Evolutionary conservation across 1,139 yeast species (phyloP), one percentile per base, ranked within the genome.

Genomic region (Groenewaldozyma sp.): DNA sequence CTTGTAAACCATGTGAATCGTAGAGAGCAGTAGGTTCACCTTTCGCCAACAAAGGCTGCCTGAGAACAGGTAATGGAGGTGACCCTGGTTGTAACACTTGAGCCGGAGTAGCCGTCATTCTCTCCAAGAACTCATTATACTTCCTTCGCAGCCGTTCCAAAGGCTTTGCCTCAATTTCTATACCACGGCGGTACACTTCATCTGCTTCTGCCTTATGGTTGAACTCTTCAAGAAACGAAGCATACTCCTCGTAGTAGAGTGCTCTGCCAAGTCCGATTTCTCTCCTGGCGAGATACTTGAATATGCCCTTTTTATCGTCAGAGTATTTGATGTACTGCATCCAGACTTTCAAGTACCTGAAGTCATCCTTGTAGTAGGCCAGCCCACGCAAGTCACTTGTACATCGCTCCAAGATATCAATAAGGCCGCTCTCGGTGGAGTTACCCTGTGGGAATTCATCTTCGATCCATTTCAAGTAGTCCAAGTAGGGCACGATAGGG

Each of bases 331-430:
- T 74, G 55, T 82, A 84, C 45, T 76, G 78, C 37, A 88, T 62
- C 96, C 98, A 91, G 1, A 87, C 70, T 46, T 70, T 72, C 39
- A 91, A 62, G 56, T 83, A 88, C 37, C 96, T 63, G 0, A 87
- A 74, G 55, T 88, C 96, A 56, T 88, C 82, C 46, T 77, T 79
- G 58, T 87, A 88, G 48, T 73, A 75, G 1, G 63, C 58, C 20
- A 70, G 70, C 51, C 82, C 87, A 50, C 80, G 67, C 54, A 86
- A 84, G 47, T 69, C 68, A 27, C 78, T 71, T 0, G 94, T 78
- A 48, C 94, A 81, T 37, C 78, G 63, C 55, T 87, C 95, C 21
- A 87, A 64, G 3, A 83, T 58, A 18, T 63, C 67, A 16, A 86
- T 63, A 39, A 86, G 64, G 0, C 87, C 88, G 48, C 87, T 80